Base-by-base conservation (phyloP, 331 rosid genomes). In the Pyracantha coccinea region DNA sequence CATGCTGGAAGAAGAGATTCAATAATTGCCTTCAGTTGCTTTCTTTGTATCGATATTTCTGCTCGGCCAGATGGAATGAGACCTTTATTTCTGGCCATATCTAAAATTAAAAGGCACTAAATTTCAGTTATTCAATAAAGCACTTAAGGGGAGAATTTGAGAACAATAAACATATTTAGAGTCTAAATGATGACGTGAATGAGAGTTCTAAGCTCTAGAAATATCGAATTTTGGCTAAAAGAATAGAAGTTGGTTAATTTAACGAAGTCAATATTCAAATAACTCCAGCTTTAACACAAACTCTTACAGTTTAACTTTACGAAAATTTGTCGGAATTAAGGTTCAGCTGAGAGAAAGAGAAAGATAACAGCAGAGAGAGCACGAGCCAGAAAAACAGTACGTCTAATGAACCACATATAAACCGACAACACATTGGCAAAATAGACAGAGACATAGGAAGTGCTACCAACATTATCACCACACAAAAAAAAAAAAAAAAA, bases 1-100 rank as follows among this genome's bases (percentile, higher is more conserved):
- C 99, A 95, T 50, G 99, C 99, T 31, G 97, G 99, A 78, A 86
- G 99, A 82, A 90, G 88, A 84, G 99, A 92, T 74, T 95, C 91
- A 60, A 88, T 89, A 81, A 95, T 89, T 71, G 83, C 91, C 80
- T 84, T 87, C 78, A 95, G 79, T 82, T 95, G 90, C 88, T 92
- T 88, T 86, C 90, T 84, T 79, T 90, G 97, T 33, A 78, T 50
- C 55, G 97, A 90, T 87, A 95, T 86, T 83, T 95, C 99, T 21
- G 88, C 82, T 6, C 96, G 89, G 61, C 92, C 90, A 32, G 97
- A 90, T 69, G 99, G 97, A 73, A 94, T 92, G 54, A 94, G 84
- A 83, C 99, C 99, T 87, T 90, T 92, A 79, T 92, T 92, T 85
- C 96, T 94, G 60, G 91, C 96, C 99, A 94, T 90, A 87, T 82